Conservation (phyloP, 305 asterid species). For the Petunia hybrid region DNA sequence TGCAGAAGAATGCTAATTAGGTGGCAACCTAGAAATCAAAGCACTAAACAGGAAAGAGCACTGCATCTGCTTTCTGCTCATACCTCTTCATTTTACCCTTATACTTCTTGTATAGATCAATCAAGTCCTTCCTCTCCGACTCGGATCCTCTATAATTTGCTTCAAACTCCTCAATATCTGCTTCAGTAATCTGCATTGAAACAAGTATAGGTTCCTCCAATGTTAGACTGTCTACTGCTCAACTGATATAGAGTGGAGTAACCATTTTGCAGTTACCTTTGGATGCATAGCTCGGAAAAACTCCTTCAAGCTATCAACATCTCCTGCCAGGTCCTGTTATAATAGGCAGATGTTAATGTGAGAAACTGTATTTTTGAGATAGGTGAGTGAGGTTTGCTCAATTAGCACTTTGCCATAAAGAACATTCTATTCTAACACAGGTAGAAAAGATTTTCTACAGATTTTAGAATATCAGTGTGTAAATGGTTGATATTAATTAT, state of each 20-base stretch:
- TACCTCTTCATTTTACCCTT: slow-evolving; percentile 89
- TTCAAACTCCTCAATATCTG: slow-evolving; percentile 87
- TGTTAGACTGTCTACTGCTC: slow-evolving; percentile 15
- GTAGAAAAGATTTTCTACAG: neutral
- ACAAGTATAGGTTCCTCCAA: neutral
- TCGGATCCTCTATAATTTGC: slow-evolving; percentile 88
- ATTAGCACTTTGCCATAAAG: slow-evolving; percentile 9
- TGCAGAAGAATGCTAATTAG: slow-evolving; percentile 35
- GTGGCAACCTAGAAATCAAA: slow-evolving; percentile 1
- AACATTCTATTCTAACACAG: neutral
- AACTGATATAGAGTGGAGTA: neutral
- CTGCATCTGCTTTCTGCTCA: neutral
- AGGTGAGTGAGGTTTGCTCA: neutral
- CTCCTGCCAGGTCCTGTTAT: slow-evolving; percentile 84
- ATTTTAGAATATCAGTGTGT: neutral
- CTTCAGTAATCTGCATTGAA: slow-evolving; percentile 66
- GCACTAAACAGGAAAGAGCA: neutral
- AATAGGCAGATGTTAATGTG: slow-evolving; percentile 29
- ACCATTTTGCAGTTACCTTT: slow-evolving; percentile 50
- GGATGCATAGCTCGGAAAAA: slow-evolving; percentile 78
- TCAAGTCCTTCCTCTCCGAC: slow-evolving; percentile 76
- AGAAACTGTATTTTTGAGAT: neutral
- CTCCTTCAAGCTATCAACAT: slow-evolving; percentile 67
- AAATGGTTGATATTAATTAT: neutral
- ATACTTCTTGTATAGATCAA: slow-evolving; percentile 66